These are phyloP conservation scores for Pachyrhizus erosus DNA, from an alignment of 306 rosid species.

Conservation along the genomic window DNA sequence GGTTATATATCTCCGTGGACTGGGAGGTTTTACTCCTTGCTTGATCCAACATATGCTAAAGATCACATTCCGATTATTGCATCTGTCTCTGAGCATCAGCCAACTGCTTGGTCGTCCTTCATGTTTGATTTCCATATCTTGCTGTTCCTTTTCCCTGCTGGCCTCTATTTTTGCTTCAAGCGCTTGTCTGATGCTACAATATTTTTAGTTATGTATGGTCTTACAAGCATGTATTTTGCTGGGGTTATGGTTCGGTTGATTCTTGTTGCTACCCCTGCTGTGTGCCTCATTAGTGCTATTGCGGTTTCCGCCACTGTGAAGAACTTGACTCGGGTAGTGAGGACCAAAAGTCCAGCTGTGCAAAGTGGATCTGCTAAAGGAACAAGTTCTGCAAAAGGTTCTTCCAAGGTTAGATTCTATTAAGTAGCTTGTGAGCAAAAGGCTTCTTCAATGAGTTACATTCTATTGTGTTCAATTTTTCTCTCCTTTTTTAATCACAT, in stretches of 20 bases:
- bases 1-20: slow-evolving; percentile 99
- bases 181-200: slow-evolving; percentile 97
- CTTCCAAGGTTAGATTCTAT: slow-evolving; percentile 76
- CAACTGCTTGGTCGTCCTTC: slow-evolving; percentile 99
- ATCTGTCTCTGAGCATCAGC: slow-evolving; percentile 99
- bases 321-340: slow-evolving; percentile 74
- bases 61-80: slow-evolving; percentile 98
- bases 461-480: neutral
- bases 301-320: slow-evolving; percentile 94
- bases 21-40: slow-evolving; percentile 95
- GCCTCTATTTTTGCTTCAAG: slow-evolving; percentile 99
- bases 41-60: slow-evolving; percentile 98
- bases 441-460: slow-evolving; percentile 13
- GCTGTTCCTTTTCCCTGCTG: slow-evolving; percentile 96
- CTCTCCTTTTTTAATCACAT: neutral
- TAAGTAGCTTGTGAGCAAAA: slow-evolving; percentile 7
- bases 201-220: slow-evolving; percentile 96
- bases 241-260: slow-evolving; percentile 99
- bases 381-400: slow-evolving; percentile 62
- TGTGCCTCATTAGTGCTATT: slow-evolving; percentile 96
- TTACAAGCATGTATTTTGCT: slow-evolving; percentile 99
- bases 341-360: slow-evolving; percentile 69
- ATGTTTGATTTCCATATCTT: slow-evolving; percentile 98
- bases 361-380: slow-evolving; percentile 83
- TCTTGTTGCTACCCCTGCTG: slow-evolving; percentile 98